Evolutionary conservation across 805 yeast species (phyloP).

Genomic region (Lipomyces starkeyi): DNA sequence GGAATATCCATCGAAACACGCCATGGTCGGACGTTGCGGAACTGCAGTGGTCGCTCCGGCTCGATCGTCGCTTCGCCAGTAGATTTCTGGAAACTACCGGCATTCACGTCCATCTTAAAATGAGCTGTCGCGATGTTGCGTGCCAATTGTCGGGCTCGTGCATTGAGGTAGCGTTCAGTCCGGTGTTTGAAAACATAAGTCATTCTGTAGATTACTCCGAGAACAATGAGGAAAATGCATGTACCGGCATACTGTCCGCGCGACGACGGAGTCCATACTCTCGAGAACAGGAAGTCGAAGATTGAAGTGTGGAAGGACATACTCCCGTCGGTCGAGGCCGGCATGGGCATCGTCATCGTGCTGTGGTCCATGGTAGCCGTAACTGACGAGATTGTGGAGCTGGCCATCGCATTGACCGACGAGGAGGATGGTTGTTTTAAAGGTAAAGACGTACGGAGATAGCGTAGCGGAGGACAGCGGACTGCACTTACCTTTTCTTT

Average conservation of each 20-base stretch:
- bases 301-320: constrained; percentile 40
- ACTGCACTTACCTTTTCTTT: too few species aligned
- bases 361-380: constrained; percentile 1
- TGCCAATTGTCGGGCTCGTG: constrained; percentile 16
- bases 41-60: constrained; percentile 13
- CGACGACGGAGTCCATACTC: constrained; percentile 41
- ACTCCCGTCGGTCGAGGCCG: constrained; percentile 12
- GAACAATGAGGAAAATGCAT: constrained; percentile 42
- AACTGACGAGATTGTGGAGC: constrained; percentile 5
- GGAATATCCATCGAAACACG: constrained; percentile 39
- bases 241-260: constrained; percentile 44
- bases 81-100: constrained; percentile 15
- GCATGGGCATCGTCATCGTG: constrained; percentile 14
- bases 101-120: constrained; percentile 4
- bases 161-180: constrained; percentile 22
- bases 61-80: background rate
- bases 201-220: constrained; percentile 40
- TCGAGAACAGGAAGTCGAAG: constrained; percentile 38
- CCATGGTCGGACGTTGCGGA: constrained; percentile 37
- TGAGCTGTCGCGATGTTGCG: background rate
- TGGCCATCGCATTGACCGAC: too few species aligned
- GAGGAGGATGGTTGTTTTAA: too few species aligned
- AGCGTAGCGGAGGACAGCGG: too few species aligned
- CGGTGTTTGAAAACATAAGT: constrained; percentile 34
- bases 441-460: too few species aligned